These are phyloP conservation scores for Rhododendron griersonianum DNA, from an alignment of 148 eudicot species.

Conservation along the genomic window DNA sequence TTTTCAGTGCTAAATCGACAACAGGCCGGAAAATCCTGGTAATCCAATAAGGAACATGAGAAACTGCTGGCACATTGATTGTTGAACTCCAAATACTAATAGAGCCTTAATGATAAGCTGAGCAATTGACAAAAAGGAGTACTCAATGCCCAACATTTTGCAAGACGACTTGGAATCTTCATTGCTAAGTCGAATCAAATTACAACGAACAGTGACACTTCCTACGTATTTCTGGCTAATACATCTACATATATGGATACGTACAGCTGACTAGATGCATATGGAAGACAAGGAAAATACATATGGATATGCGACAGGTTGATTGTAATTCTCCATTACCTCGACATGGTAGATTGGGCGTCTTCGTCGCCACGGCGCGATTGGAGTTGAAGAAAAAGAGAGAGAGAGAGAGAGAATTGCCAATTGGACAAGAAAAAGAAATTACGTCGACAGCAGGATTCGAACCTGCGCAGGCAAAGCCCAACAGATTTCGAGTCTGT, in stretches of 20 bases:
- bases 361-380: background rate
- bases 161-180: too few relatives aligned
- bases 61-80: too few relatives aligned
- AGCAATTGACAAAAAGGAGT: too few relatives aligned
- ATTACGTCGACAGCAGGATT: slow-evolving; percentile 12
- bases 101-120: too few relatives aligned
- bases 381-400: background rate
- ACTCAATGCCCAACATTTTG: too few relatives aligned
- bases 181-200: background rate
- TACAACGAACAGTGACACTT: background rate
- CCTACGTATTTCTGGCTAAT: background rate
- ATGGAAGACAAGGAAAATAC: background rate
- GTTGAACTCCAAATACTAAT: too few relatives aligned
- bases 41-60: too few relatives aligned
- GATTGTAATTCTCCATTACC: background rate
- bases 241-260: background rate
- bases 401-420: slow-evolving; percentile 24
- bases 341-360: slow-evolving; percentile 18
- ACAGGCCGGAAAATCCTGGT: too few relatives aligned
- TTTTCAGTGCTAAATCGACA: too few relatives aligned
- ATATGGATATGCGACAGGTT: background rate
- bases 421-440: background rate
- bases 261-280: background rate
- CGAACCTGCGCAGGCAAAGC: slow-evolving; percentile 18
- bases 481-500: slow-evolving; percentile 26